Conservation (phyloP, 495 filamentous ascomycete genomes). For the Hyaloscypha bicolor region DNA sequence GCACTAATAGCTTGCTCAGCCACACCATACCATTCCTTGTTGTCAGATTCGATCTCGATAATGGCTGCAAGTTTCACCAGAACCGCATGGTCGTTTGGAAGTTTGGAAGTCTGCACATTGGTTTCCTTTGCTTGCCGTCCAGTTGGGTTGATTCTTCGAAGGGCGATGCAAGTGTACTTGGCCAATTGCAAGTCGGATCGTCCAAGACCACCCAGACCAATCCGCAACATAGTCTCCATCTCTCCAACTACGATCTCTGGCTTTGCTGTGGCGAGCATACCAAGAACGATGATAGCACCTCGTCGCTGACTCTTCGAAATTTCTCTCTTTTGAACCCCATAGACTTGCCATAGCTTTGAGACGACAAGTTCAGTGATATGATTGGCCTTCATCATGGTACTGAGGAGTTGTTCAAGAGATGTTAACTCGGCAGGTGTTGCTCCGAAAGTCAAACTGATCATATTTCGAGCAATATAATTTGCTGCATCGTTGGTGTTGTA, state of each 20-base stretch:
- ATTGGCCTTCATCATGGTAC: constrained; percentile 95
- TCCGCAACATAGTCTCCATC: constrained; percentile 89
- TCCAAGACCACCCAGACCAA: constrained; percentile 81
- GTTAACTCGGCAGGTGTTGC: constrained; percentile 93
- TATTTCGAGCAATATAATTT: constrained; percentile 95
- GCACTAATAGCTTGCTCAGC: constrained; percentile 96
- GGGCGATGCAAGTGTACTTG: constrained; percentile 91
- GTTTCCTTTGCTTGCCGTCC: constrained; percentile 77
- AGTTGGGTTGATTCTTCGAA: constrained; percentile 84
- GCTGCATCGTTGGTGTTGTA: constrained; percentile 90
- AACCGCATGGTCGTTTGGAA: constrained; percentile 91
- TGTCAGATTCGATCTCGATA: constrained; percentile 79
- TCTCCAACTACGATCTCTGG: constrained; percentile 92
- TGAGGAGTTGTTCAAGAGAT: constrained; percentile 89
- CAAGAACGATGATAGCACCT: constrained; percentile 92
- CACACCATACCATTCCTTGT: constrained; percentile 96
- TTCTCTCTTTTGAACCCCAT: constrained; percentile 88
- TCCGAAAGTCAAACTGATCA: constrained; percentile 97
- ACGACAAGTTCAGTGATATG: constrained; percentile 85
- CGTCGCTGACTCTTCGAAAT: constrained; percentile 91
- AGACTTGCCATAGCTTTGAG: constrained; percentile 95
- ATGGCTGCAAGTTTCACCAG: constrained; percentile 78
- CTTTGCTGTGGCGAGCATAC: constrained; percentile 93
- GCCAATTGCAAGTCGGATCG: constrained; percentile 83
- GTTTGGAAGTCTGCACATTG: constrained; percentile 66